Evolutionary conservation across 2,329 filamentous ascomycete genomes (phyloP), one percentile per base, ranked within the genome.

Genomic region (Aureobasidium musti): DNA sequence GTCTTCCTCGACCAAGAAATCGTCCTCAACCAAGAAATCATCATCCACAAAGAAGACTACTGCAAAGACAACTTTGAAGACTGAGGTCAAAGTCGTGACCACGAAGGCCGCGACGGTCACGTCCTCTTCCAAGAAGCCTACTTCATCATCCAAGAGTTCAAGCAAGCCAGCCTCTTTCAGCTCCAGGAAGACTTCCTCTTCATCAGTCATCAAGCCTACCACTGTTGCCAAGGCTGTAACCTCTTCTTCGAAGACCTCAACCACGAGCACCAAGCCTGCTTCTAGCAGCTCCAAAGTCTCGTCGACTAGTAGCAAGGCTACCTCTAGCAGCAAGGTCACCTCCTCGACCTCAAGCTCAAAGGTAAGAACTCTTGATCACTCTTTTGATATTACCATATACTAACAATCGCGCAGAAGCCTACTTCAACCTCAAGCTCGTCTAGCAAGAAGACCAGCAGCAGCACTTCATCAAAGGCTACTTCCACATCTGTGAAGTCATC

Each of bases 11-110:
- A 65, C 63, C 28, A 53, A 53, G 14, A 57, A 57, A n/a, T 43
- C 41, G 2, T 30, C 45, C 5, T 59, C 63, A 3, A 59, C 64
- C 28, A 60, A 52, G 14, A 60, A 56, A 8, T 35, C 63, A 5
- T 28, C 41, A 4, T 37, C 52, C 1, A 65, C 63, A 4, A 43
- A 53, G 17, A 57, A 57, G 17, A 28, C 39, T 26, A 52, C 54
- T 10, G 53, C 64, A 30, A 66, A 57, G 43, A 37, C 64, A 30
- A 66, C 53, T 13, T 19, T 66, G 11, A 47, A 33, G 21, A 52
- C 64, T 26, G 23, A 41, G 35, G 54, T 52, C 53, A 57, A 43
- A 19, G 23, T 43, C 28, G 64, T 57, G 17, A 50, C 54, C 14
- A 49, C 52, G 2, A 39, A n/a, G 26, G 23, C 14, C 8, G 23